Conservation (phyloP, 768 basidiomycete species). For the Mycena alexandri region DNA sequence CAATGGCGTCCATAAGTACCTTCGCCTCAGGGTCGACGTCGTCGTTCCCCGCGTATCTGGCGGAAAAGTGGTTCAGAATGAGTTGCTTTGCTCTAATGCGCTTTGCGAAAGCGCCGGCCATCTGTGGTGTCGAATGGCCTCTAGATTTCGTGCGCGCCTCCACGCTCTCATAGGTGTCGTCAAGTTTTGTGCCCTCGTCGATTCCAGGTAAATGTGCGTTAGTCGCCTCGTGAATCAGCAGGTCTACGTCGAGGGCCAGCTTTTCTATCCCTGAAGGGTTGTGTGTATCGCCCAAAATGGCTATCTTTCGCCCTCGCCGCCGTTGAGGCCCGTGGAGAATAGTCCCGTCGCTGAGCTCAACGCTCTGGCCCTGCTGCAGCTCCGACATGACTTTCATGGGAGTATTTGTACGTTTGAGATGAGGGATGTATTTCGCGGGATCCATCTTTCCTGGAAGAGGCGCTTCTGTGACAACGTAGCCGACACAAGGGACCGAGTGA, state of each 20-base stretch:
- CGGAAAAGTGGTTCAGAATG: conserved; percentile 88
- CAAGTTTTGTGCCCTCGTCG: conserved; percentile 68
- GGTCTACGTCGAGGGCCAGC: conserved; percentile 73
- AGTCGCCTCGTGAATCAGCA: conserved; percentile 91
- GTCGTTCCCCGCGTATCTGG: conserved; percentile 81
- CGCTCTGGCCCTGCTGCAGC: conserved; percentile 73
- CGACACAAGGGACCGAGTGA: conserved; percentile 87
- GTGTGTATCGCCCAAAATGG: conserved; percentile 87
- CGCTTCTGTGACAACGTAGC: conserved; percentile 80
- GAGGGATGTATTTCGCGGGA: conserved; percentile 73
- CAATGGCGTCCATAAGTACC: conserved; percentile 74
- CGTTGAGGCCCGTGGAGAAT: conserved; percentile 74
- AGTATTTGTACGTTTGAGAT: conserved; percentile 77
- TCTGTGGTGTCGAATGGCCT: conserved; percentile 93
- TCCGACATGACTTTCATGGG: conserved; percentile 76
- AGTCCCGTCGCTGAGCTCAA: conserved; percentile 80
- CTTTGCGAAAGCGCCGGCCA: conserved; percentile 87
- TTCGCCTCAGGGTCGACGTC: conserved; percentile 61
- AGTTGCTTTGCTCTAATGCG: conserved; percentile 71
- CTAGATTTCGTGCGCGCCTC: conserved; percentile 75
- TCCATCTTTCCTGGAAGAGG: conserved; percentile 84
- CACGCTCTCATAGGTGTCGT: conserved; percentile 72
- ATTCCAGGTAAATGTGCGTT: conserved; percentile 84
- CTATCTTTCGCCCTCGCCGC: conserved; percentile 79
- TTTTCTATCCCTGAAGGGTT: conserved; percentile 77